These are phyloP conservation scores for Rutstroemia sp. DNA, from an alignment of 2,329 filamentous ascomycete species.

Conservation along the genomic window DNA sequence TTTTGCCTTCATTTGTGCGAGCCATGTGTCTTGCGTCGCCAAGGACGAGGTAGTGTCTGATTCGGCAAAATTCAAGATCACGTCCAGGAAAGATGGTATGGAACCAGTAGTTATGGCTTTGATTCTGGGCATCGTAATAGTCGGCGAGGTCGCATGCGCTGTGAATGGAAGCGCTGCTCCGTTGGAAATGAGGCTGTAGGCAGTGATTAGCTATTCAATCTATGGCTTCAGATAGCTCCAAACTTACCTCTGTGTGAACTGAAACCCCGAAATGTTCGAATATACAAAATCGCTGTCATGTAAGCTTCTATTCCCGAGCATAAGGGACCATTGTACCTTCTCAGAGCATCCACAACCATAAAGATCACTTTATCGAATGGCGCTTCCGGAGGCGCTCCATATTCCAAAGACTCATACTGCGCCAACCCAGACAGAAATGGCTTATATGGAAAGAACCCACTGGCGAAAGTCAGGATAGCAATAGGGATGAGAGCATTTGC, in stretches of 20 bases:
- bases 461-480: constrained; percentile 70
- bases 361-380: constrained; percentile 88
- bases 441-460: constrained; percentile 97
- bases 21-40: constrained; percentile 87
- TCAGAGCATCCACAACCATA: constrained; percentile 94
- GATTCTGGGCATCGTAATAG: constrained; percentile 95
- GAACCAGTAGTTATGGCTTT: constrained; percentile 97
- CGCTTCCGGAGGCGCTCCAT: constrained; percentile 51
- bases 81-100: constrained; percentile 95
- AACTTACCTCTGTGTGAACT: constrained; percentile 75
- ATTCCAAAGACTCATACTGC: constrained; percentile 49
- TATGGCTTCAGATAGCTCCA: not conserved
- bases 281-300: constrained; percentile 81
- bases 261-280: constrained; percentile 69
- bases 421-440: constrained; percentile 84
- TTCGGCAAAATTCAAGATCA: constrained; percentile 94
- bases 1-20: constrained; percentile 80
- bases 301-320: constrained; percentile 18
- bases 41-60: constrained; percentile 86
- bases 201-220: constrained; percentile 2
- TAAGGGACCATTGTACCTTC: constrained; percentile 53
- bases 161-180: constrained; percentile 88
- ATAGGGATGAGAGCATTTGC: constrained; percentile 74
- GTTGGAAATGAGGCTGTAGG: constrained; percentile 38
- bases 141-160: constrained; percentile 90